phyloP scores from a whole-genome alignment of 495 filamentous ascomycete genomes.

The Lophiostoma macrostomum region DNA sequence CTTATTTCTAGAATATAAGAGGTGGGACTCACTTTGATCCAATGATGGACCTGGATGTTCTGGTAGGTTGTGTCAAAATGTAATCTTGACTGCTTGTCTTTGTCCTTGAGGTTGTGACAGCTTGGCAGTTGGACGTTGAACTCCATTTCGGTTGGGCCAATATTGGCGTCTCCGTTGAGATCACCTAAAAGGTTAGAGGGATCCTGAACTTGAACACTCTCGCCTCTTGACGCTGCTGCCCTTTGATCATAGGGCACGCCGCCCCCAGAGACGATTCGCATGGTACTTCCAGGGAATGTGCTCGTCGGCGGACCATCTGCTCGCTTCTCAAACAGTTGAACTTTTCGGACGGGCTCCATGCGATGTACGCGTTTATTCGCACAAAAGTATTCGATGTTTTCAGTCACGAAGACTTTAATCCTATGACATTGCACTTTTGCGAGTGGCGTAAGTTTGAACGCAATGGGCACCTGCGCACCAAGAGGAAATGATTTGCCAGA shows the following conservation, averaged over 20 bases:
- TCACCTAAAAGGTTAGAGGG: constrained; percentile 78
- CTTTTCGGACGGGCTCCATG: constrained; percentile 78
- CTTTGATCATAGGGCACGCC: constrained; percentile 67
- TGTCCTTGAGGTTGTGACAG: constrained; percentile 78
- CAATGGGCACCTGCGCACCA: constrained; percentile 88
- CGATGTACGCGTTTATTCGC: constrained; percentile 83
- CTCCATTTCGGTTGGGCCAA: constrained; percentile 94
- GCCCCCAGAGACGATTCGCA: constrained; percentile 77
- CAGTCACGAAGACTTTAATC: constrained; percentile 91
- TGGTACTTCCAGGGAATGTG: constrained; percentile 74
- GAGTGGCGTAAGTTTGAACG: constrained; percentile 93
- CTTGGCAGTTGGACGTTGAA: constrained; percentile 94
- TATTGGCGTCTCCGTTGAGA: constrained; percentile 59
- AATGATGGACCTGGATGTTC: constrained; percentile 95
- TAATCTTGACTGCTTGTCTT: constrained; percentile 67
- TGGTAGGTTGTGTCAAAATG: constrained; percentile 95
- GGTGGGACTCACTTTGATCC: constrained; percentile 80
- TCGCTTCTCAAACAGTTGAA: constrained; percentile 85
- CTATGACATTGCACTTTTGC: constrained; percentile 96
- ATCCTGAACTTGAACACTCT: constrained; percentile 51
- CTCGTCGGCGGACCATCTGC: constrained; percentile 76
- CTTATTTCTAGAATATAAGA: neutral
- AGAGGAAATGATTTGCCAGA: constrained; percentile 97
- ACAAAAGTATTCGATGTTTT: constrained; percentile 92
- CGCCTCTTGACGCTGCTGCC: constrained; percentile 56